Evolutionary conservation across 2,329 filamentous ascomycete species (phyloP).

Genomic region (Venturia oleaginea): DNA sequence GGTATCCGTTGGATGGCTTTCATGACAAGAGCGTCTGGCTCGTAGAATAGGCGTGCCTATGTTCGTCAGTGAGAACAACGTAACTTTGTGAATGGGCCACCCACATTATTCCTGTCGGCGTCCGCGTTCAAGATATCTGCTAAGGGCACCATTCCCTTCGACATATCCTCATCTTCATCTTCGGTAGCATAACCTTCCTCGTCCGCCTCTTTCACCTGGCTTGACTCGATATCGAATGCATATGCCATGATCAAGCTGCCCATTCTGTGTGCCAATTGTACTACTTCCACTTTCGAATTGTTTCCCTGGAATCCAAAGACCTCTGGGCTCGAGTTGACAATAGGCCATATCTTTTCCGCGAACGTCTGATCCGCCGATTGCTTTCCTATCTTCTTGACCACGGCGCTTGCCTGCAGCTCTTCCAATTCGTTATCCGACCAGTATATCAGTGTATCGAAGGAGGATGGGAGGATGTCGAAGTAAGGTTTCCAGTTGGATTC

Average conservation of each 20-base stretch:
- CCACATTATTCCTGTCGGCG: constrained; percentile 68
- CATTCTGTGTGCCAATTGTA: constrained; percentile 64
- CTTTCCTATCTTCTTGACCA: constrained; percentile 69
- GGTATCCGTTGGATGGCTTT: constrained; percentile 59
- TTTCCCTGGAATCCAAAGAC: constrained; percentile 31
- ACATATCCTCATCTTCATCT: constrained; percentile 38
- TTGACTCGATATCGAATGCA: constrained; percentile 68
- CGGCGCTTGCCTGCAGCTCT: constrained; percentile 66
- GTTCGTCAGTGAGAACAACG: neutral
- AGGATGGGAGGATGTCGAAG: constrained; percentile 59
- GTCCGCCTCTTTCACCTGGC: constrained; percentile 43
- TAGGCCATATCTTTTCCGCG: constrained; percentile 44
- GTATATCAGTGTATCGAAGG: constrained; percentile 84
- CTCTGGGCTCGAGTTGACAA: constrained; percentile 34
- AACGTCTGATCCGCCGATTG: constrained; percentile 63
- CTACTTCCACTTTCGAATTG: constrained; percentile 31
- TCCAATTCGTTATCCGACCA: constrained; percentile 64
- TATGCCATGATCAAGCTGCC: constrained; percentile 88
- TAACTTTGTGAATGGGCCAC: constrained; percentile 19
- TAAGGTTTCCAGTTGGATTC: constrained; percentile 68
- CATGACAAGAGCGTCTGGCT: constrained; percentile 55
- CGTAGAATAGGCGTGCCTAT: constrained; percentile 52
- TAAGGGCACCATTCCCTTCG: constrained; percentile 83
- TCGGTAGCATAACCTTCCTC: constrained; percentile 43
- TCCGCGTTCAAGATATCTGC: constrained; percentile 87